Base-by-base conservation (phyloP, 2,329 filamentous ascomycete species). In the Meredithiella fracta region DNA sequence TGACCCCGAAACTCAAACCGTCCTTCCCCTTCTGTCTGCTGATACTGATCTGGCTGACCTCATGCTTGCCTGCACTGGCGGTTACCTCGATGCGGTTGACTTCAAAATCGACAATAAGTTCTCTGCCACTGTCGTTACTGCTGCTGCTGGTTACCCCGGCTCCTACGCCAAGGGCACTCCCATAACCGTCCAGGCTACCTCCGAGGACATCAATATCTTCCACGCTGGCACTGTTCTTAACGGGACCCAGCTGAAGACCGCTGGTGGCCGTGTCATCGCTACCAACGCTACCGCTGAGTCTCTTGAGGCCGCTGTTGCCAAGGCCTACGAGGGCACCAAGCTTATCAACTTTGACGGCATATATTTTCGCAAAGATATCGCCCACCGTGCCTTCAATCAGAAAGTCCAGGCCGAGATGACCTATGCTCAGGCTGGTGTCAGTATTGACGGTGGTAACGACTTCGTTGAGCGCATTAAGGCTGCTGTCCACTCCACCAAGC, bases 291-390 rank as follows among this genome's bases (percentile, higher is more conserved):
- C 82, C 0, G 74, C 77, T 1, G 70, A 73, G 38, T 85, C 82
- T 11, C 78, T 98, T 1, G 79, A 87, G 63, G 82, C 85, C 54
- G 92, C 92, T 0, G 87, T 97, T 1, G 78, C 83, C 63, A 85
- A 84, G 65, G 89, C 89, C n/a, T 98, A 98, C 67, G 76, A 81
- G 60, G 88, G 87, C 31, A 82, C 96, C 22, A 66, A 66, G 57
- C 66, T 66, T 25, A 90, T 96, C 64, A 74, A 84, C 58, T 96
- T 96, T 62, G 80, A 91, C 55, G 82, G 83, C 62, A 94, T 94
- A 82, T 90, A 94, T 70, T 96, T 80, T 73, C 80, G 91, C 62
- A 92, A 83, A 68, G 92, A 97, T 61, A 97, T 98, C 67, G 92
- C 88, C 11, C 81, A 90, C 69, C 80, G 86, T 55, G 80, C 80